Evolutionary conservation across 1,284 basidiomycete genomes (phyloP), one percentile per base, ranked within the genome.

Genomic region (Uromyces viciae-fabae): DNA sequence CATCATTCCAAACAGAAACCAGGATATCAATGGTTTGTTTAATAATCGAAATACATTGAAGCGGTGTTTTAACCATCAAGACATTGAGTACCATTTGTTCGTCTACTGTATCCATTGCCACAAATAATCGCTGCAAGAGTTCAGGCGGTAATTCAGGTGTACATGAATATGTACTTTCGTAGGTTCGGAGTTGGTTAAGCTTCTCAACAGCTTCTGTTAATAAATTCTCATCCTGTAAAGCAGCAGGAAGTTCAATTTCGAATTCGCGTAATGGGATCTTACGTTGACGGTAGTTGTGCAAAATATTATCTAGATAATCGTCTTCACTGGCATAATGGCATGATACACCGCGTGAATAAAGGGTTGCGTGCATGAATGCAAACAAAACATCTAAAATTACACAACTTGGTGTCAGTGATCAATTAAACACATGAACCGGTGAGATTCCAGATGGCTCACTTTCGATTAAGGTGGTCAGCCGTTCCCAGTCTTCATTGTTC

Each of bases 61-160:
- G 62, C 4, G 79, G 79, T 0, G 79, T 81, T 54, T 81, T 81
- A 25, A 72, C 79, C 79, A 68, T 75, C 60, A 81, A 56, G 9
- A 81, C 79, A 33, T 72, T 62, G 28, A 81, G 49, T 4, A 81
- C 72, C 33, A 46, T 75, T 31, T 74, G 71, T 58, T 81, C 79
- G n/a, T 81, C 79, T 11, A 46, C 71, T 2, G 79, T 81, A 58
- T 81, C 79, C 79, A 81, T 81, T n/a, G 79, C 79, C 11, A 81
- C 79, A 58, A 81, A 81, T n/a, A 81, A 60, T 36, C 79, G 56
- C 33, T 81, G 79, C 36, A 81, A 64, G 49, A 81, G 49, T 54
- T 81, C 79, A 33, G 79, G 79, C 22, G 72, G 66, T 25, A 81
- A 25, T 33, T 71, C 60, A 11, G 79, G 75, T 46, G 79, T 56